These are phyloP conservation scores for Monilinia aucupariae DNA, from an alignment of 2,329 filamentous ascomycete genomes.

Conservation along the genomic window DNA sequence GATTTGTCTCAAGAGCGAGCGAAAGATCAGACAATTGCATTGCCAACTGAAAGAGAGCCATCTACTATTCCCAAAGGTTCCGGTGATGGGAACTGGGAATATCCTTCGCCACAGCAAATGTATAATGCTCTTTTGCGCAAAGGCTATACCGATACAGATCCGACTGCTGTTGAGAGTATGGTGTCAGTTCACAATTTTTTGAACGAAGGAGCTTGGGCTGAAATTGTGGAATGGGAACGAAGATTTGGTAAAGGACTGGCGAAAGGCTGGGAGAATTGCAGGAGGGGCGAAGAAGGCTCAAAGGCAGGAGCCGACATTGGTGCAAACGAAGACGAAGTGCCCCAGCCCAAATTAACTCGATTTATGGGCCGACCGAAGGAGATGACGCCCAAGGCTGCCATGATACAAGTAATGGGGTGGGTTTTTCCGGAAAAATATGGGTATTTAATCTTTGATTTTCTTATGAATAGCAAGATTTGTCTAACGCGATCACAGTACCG, in stretches of 20 bases:
- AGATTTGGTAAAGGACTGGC: constrained; percentile 71
- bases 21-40: constrained; percentile 62
- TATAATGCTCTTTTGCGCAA: constrained; percentile 97
- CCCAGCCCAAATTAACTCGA: constrained; percentile 68
- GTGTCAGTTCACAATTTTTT: constrained; percentile 97
- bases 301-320: constrained; percentile 39
- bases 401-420: constrained; percentile 74
- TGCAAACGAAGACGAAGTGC: constrained; percentile 48
- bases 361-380: constrained; percentile 90
- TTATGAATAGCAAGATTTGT: constrained; percentile 3
- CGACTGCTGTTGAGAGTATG: constrained; percentile 93
- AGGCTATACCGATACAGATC: constrained; percentile 89
- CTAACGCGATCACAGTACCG: constrained; percentile 48
- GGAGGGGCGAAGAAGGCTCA: constrained; percentile 64
- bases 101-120: constrained; percentile 98
- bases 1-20: constrained; percentile 76
- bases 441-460: constrained; percentile 43
- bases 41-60: constrained; percentile 75
- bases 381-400: constrained; percentile 82
- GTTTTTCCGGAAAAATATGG: constrained; percentile 74
- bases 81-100: constrained; percentile 82
- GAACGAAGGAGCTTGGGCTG: constrained; percentile 94
- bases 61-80: constrained; percentile 89
- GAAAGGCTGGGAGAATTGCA: constrained; percentile 68
- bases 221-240: constrained; percentile 91